Evolutionary conservation across 768 basidiomycete species (phyloP).

Genomic region (Leccinellum albellum): DNA sequence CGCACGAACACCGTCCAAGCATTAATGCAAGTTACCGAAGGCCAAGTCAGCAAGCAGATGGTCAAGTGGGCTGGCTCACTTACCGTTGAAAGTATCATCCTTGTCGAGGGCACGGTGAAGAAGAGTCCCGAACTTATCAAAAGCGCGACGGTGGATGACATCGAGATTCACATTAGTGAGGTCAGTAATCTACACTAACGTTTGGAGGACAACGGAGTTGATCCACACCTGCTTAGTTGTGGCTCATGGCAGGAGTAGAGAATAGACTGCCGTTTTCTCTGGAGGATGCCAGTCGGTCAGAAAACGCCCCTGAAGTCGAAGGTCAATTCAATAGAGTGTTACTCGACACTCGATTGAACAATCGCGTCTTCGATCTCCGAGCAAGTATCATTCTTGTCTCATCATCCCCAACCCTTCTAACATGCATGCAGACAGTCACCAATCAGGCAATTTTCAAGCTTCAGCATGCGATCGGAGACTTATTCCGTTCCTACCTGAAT

Average conservation of each 20-base stretch:
- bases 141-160: constrained; percentile 82
- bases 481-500: constrained; percentile 83
- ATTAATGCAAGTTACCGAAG: constrained; percentile 65
- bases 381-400: constrained; percentile 41
- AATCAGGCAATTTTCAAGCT: constrained; percentile 95
- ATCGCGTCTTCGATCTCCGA: constrained; percentile 89
- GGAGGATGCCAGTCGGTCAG: constrained; percentile 87
- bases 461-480: constrained; percentile 80
- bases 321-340: constrained; percentile 76
- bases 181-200: constrained; percentile 37
- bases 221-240: constrained; percentile 48
- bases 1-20: constrained; percentile 85
- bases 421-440: constrained; percentile 67
- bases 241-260: constrained; percentile 79
- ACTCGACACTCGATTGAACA: constrained; percentile 91
- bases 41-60: constrained; percentile 93
- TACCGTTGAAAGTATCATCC: constrained; percentile 83
- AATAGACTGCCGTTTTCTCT: constrained; percentile 82
- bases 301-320: constrained; percentile 60
- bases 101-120: constrained; percentile 81
- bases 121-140: constrained; percentile 84
- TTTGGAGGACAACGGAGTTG: not conserved
- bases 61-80: constrained; percentile 83
- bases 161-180: constrained; percentile 82
- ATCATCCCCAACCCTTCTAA: constrained; percentile 5